These are phyloP conservation scores for Emmonsiellopsis sp. DNA, from an alignment of 2,329 filamentous ascomycete species.

Conservation along the genomic window DNA sequence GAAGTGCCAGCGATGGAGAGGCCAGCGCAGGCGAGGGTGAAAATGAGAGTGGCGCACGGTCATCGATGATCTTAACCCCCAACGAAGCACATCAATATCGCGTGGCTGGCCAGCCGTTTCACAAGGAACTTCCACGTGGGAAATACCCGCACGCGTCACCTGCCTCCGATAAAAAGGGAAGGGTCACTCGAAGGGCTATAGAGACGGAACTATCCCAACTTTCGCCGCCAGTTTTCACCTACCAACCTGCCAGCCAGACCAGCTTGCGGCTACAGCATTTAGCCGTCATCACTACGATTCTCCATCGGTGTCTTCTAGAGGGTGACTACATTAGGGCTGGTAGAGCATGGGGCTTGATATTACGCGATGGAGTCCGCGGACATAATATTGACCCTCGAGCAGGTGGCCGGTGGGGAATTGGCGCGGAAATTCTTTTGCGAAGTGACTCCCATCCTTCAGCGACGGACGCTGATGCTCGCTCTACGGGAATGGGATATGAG, in stretches of 20 bases:
- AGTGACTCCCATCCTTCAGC: slow-evolving; percentile 21
- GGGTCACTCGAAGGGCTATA: slow-evolving; percentile 13
- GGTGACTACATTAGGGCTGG: slow-evolving; percentile 64
- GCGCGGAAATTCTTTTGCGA: slow-evolving; percentile 73
- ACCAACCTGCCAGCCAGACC: slow-evolving; percentile 23
- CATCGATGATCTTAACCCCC: slow-evolving; percentile 27
- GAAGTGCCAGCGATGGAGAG: not conserved
- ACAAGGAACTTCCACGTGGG: slow-evolving; percentile 30
- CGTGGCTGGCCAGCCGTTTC: slow-evolving; percentile 30
- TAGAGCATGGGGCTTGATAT: slow-evolving; percentile 64
- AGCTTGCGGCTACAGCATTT: slow-evolving; percentile 48
- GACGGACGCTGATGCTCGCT: not conserved
- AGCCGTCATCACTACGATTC: slow-evolving; percentile 56
- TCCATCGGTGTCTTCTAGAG: slow-evolving; percentile 63
- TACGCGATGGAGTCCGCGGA: slow-evolving; percentile 52
- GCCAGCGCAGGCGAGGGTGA: not conserved
- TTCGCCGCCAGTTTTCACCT: slow-evolving; percentile 26
- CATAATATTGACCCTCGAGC: slow-evolving; percentile 57
- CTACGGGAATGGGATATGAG: not conserved
- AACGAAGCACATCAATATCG: slow-evolving; percentile 36
- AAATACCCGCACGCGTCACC: slow-evolving; percentile 33
- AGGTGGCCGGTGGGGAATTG: slow-evolving; percentile 69
- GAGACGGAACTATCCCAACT: slow-evolving; percentile 22
- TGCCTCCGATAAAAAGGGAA: slow-evolving; percentile 8
- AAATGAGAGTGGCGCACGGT: slow-evolving; percentile 4